A percentile compares a stretch with the other conserved stretches of the same genome.
Evolutionary conservation across 345 rosid species (phyloP).

Genomic region (Cardamine occulta): DNA sequence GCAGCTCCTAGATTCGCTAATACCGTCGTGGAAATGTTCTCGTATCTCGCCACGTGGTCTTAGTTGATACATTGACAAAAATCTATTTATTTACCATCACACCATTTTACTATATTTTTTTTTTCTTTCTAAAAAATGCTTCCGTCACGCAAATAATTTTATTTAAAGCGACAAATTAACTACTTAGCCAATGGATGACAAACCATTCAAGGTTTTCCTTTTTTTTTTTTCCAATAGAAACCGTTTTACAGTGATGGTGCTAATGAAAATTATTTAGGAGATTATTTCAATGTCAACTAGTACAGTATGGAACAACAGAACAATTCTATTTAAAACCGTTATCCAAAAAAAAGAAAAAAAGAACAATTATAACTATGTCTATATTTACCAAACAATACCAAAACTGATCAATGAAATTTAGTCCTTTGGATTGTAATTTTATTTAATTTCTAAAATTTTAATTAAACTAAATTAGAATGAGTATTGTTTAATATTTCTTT

Average conservation of each 20-base stretch:
- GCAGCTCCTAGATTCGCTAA: constrained; percentile 29
- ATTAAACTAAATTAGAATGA: background rate
- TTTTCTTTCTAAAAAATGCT: background rate
- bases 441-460: no score
- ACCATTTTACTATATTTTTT: constrained; percentile 1
- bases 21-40: constrained; percentile 15
- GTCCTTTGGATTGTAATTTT: background rate
- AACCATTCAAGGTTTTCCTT: constrained; percentile 1
- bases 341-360: no score
- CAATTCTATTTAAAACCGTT: no score
- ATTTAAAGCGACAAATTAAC: background rate
- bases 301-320: background rate
- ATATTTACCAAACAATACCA: background rate
- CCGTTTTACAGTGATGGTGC: background rate
- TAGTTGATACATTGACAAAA: background rate
- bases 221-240: background rate
- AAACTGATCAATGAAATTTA: background rate
- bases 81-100: background rate
- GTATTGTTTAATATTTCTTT: no score
- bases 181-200: constrained; percentile 10
- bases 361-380: background rate
- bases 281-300: no score
- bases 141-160: background rate
- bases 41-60: background rate
- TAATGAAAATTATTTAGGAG: background rate